Evolutionary conservation across 331 rosid genomes (phyloP), one percentile per base, ranked within the genome.

Genomic region (Quercus tomentella): DNA sequence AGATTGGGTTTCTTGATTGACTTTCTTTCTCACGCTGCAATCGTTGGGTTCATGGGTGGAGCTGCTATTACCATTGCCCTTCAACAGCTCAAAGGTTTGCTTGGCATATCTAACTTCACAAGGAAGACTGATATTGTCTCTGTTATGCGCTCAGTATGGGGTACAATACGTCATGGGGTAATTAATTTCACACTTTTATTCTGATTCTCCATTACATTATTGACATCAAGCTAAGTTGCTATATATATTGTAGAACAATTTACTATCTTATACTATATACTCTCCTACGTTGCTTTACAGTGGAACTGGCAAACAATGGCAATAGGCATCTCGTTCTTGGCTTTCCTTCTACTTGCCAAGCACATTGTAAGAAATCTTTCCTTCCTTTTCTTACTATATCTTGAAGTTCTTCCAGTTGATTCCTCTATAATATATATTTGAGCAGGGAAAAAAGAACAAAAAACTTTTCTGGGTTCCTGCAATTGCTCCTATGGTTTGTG

Each of bases 61-160:
- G 98, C 99, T 84, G 99, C 99, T 37, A 90, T 95, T 85, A 91
- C 99, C 26, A 95, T 93, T 87, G 89, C 98, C 82, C 98, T 95
- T 62, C 99, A 95, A 80, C 99, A 95, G 84, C 98, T 95, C 15
- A 93, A 95, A 80, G 97, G 98, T 60, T 91, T 95, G 74, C 96
- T 95, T 41, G 99, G 98, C 68, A 95, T 95, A 57, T 76, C 82
- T 57, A 77, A 67, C 0, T 95, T 95, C 86, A 95, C 99, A 25
- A 89, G 83, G 76, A 84, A 95, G 54, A 79, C 93, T 52, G 97
- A 91, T 81, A 81, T 95, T 43, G 81, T 95, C 71, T 85, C 93
- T 70, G 98, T 95, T 73, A 66, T 91, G 93, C 75, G 57, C 8
- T 90, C 98, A 16, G 90, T 95, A 56, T 77, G 83, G 79, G 20